A percentile compares a stretch with the other conserved stretches of the same genome.
Conservation (phyloP, 805 yeast genomes). For the Ogataea nitratoaversa region DNA sequence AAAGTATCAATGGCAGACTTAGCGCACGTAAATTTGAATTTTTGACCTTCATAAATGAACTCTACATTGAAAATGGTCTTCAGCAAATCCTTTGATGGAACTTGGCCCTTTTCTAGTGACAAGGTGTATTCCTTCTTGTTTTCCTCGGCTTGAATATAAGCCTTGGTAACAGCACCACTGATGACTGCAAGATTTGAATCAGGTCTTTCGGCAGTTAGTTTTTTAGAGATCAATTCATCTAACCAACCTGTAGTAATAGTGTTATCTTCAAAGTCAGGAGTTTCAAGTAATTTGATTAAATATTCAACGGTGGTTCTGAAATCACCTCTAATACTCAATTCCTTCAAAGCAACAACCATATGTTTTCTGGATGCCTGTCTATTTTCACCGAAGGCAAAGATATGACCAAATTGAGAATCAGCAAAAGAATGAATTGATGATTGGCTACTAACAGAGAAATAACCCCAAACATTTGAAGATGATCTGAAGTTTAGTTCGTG, state of each 20-base stretch:
- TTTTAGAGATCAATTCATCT: slow-evolving; percentile 90
- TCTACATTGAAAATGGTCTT: slow-evolving; percentile 90
- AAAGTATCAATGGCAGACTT: slow-evolving; percentile 82
- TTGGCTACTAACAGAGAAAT: slow-evolving; percentile 93
- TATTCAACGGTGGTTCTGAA: slow-evolving; percentile 98
- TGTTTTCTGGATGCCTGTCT: slow-evolving; percentile 97
- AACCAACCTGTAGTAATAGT: slow-evolving; percentile 99
- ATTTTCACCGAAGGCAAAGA: slow-evolving; percentile 97
- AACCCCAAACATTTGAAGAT: slow-evolving; percentile 98
- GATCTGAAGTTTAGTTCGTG: slow-evolving; percentile 97
- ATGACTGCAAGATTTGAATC: slow-evolving; percentile 86
- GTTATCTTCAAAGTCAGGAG: slow-evolving; percentile 94
- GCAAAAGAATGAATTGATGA: slow-evolving; percentile 97
- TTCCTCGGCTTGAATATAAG: slow-evolving; percentile 73
- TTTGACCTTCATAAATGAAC: slow-evolving; percentile 89
- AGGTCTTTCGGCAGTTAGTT: slow-evolving; percentile 95
- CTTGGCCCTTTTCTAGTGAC: slow-evolving; percentile 94
- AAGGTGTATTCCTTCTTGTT: slow-evolving; percentile 63
- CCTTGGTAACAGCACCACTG: slow-evolving; percentile 98
- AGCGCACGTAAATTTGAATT: slow-evolving; percentile 94
- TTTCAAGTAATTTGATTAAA: slow-evolving; percentile 88
- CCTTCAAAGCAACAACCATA: slow-evolving; percentile 98
- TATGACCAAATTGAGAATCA: slow-evolving; percentile 98
- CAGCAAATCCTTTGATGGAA: slow-evolving; percentile 74
- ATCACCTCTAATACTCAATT: slow-evolving; percentile 95